Conservation (phyloP, 306 rosid genomes). For the Cercis canadensis region DNA sequence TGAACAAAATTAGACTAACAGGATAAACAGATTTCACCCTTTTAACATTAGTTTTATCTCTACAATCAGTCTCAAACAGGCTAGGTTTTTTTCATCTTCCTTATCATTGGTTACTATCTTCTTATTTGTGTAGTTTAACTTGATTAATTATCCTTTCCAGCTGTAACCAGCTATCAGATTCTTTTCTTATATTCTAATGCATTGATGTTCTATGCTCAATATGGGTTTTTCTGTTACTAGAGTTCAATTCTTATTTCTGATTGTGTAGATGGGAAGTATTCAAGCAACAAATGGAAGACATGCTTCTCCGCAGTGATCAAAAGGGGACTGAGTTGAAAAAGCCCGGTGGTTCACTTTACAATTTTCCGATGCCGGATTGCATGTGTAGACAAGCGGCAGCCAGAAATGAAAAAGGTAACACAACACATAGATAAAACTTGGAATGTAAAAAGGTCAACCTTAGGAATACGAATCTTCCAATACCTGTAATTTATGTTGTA, state of each 20-base stretch:
- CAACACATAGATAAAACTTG: conserved; percentile 30
- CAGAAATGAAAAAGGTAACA: conserved; percentile 40
- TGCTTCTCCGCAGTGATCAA: conserved; percentile 82
- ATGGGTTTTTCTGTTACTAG: not conserved
- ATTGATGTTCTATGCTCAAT: not conserved
- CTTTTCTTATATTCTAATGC: not conserved
- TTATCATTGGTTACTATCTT: too few relatives aligned
- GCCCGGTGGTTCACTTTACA: conserved; percentile 72
- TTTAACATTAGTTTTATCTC: not conserved
- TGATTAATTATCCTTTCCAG: conserved; percentile 10
- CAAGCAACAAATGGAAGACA: conserved; percentile 70
- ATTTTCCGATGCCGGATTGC: conserved; percentile 97
- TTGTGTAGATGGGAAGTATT: conserved; percentile 75
- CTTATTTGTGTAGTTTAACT: too few relatives aligned
- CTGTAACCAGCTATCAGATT: not conserved
- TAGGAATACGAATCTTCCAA: conserved; percentile 41
- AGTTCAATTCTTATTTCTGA: not conserved
- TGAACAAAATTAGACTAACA: not conserved
- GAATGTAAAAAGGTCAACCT: conserved; percentile 26
- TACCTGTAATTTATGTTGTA: conserved; percentile 52
- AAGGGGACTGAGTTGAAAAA: conserved; percentile 83
- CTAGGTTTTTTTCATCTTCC: not conserved
- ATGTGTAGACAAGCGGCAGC: conserved; percentile 74
- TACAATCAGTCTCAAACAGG: conserved; percentile 2
- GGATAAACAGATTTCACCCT: not conserved